Evolutionary conservation across 176 grass and related monocot species (phyloP).

Genomic region (Pharus latifolius): DNA sequence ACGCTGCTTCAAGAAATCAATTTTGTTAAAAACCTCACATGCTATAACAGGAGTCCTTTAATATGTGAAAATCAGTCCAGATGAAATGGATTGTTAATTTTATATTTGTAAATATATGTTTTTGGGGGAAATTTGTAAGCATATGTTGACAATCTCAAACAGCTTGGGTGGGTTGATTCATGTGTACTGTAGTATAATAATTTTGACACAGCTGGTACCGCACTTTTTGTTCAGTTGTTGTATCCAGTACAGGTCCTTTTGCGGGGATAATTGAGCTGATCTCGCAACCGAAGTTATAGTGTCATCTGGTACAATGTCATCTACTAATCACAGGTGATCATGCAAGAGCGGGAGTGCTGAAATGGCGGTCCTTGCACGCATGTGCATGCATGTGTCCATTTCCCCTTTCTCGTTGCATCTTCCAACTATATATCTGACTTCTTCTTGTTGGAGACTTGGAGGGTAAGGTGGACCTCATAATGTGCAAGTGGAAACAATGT

Average conservation of each 20-base stretch:
- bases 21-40: not conserved
- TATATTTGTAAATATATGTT: no score
- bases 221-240: constrained; percentile 7
- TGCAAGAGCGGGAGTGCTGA: constrained; percentile 21
- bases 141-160: not conserved
- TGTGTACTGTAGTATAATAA: not conserved
- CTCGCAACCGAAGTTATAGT: constrained; percentile 5
- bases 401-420: not conserved
- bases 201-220: not conserved
- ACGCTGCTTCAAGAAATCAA: not conserved
- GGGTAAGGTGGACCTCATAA: not conserved
- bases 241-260: constrained; percentile 10
- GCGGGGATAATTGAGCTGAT: constrained; percentile 6
- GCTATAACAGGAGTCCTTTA: not conserved
- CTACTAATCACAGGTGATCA: constrained; percentile 34
- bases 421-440: constrained; percentile 19
- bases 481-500: constrained; percentile 10
- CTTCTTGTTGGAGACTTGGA: constrained; percentile 21
- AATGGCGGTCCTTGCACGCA: constrained; percentile 33
- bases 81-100: not conserved
- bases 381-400: constrained; percentile 40
- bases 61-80: not conserved
- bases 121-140: no score
- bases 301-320: constrained; percentile 11
- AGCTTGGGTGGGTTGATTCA: not conserved